Evolutionary conservation across 2,329 filamentous ascomycete genomes (phyloP).

Genomic region (Acephala macrosclerotiorum): DNA sequence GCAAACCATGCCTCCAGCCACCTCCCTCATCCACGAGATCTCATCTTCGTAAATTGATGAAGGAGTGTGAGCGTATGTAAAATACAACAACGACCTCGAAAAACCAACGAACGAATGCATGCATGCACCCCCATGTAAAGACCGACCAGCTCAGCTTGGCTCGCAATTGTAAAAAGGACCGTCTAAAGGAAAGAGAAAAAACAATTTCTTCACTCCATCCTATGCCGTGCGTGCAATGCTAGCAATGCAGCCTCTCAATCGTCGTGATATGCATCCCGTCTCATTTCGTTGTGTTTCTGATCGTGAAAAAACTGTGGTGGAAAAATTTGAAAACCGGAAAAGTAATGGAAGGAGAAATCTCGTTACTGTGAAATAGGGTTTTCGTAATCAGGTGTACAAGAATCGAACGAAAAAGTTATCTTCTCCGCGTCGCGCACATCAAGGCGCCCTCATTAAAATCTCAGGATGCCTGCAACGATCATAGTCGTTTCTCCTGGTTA

Average conservation of each 20-base stretch:
- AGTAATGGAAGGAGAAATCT: neutral
- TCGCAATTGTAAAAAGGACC: neutral
- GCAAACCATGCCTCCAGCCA: neutral
- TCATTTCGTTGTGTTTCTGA: constrained; percentile 8
- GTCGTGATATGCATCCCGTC: neutral
- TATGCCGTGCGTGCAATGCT: constrained; percentile 2
- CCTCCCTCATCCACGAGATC: neutral
- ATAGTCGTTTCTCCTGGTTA: neutral
- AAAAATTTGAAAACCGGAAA: neutral
- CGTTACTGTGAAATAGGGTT: constrained; percentile 4
- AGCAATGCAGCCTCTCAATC: neutral
- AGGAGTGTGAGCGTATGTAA: constrained; percentile 10
- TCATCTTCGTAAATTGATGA: neutral
- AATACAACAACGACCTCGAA: constrained; percentile 10
- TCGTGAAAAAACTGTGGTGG: neutral
- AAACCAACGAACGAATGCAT: constrained; percentile 4
- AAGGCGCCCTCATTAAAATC: constrained; percentile 6
- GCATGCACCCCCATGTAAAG: too few species aligned
- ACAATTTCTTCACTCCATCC: neutral
- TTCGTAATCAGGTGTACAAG: constrained; percentile 8
- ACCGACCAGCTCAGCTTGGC: neutral
- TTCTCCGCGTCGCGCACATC: constrained; percentile 4
- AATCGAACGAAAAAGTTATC: constrained; percentile 1
- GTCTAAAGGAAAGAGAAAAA: constrained; percentile 5
- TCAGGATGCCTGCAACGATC: constrained; percentile 4